phyloP scores from a whole-genome alignment of 805 yeast species.

The Cyberlindnera maclurae region DNA sequence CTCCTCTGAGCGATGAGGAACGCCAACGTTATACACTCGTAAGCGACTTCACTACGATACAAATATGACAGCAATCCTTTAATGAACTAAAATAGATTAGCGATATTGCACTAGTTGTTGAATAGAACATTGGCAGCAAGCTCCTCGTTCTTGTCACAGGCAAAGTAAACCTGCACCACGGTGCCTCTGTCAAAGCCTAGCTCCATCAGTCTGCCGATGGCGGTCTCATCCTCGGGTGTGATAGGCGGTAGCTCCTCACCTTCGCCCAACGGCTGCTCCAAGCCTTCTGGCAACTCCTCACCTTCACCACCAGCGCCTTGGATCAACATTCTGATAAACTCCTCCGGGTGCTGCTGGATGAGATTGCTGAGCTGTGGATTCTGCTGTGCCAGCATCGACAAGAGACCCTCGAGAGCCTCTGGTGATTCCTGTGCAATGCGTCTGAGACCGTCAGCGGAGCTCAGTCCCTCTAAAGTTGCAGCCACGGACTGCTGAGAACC shows the following conservation, averaged over 20 bases:
- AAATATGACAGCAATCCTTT: neutral
- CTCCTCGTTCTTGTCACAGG: conserved; percentile 97
- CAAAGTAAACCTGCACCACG: conserved; percentile 91
- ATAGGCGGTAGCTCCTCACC: conserved; percentile 48
- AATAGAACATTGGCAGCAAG: conserved; percentile 90
- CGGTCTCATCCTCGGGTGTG: conserved; percentile 78
- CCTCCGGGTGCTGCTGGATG: conserved; percentile 85
- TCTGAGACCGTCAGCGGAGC: conserved; percentile 45
- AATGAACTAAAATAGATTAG: neutral
- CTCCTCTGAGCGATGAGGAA: conserved; percentile 35
- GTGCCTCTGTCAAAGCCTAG: conserved; percentile 85
- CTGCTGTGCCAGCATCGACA: conserved; percentile 72
- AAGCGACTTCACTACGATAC: conserved; percentile 21
- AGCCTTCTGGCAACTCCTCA: conserved; percentile 27
- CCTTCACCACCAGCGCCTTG: conserved; percentile 34
- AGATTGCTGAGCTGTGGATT: conserved; percentile 81
- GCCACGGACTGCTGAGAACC: conserved; percentile 18
- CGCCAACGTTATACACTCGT: conserved; percentile 22
- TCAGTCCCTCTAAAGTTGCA: conserved; percentile 32
- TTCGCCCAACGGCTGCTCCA: conserved; percentile 21
- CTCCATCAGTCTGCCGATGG: conserved; percentile 85
- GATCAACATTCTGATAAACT: conserved; percentile 65
- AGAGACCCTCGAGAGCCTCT: conserved; percentile 73
- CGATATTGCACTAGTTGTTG: conserved; percentile 29
- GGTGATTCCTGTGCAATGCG: conserved; percentile 80